Conservation (phyloP, 1,139 yeast genomes). For the Blastobotrys indianensis region DNA sequence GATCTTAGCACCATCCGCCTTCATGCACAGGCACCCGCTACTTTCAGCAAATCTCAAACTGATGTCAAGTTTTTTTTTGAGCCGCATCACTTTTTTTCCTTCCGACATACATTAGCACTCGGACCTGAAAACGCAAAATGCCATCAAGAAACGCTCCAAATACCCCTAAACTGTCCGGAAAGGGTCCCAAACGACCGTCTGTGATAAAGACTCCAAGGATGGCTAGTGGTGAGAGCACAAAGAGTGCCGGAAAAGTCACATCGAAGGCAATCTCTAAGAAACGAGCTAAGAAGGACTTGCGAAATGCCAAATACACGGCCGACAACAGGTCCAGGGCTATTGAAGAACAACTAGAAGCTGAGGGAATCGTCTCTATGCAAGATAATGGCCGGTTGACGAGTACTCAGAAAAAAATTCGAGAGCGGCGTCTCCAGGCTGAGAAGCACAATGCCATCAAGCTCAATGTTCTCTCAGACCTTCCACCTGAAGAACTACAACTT, state of each 20-base stretch:
- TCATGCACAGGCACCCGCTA: too few relatives aligned
- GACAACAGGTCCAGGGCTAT: constrained; percentile 30
- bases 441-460: constrained; percentile 47
- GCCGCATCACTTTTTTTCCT: constrained; percentile 4
- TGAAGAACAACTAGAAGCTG: constrained; percentile 30
- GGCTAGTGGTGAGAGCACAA: constrained; percentile 39
- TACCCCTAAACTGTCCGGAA: constrained; percentile 30
- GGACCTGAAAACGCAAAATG: constrained; percentile 38
- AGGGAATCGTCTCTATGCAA: constrained; percentile 44
- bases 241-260: constrained; percentile 50
- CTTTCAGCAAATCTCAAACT: too few relatives aligned
- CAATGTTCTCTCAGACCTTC: constrained; percentile 65
- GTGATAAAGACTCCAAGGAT: not conserved
- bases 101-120: not conserved
- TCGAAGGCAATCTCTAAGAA: constrained; percentile 55
- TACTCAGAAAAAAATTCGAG: constrained; percentile 30
- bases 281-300: constrained; percentile 72
- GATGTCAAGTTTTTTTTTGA: constrained; percentile 8
- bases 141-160: constrained; percentile 55
- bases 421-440: constrained; percentile 30
- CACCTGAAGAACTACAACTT: constrained; percentile 45
- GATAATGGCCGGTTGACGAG: constrained; percentile 35
- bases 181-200: constrained; percentile 30
- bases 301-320: constrained; percentile 60
- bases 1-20: too few relatives aligned